These are phyloP conservation scores for Globisporangium carolinianum DNA, from an alignment of 352 stramenopile species.

Conservation along the genomic window DNA sequence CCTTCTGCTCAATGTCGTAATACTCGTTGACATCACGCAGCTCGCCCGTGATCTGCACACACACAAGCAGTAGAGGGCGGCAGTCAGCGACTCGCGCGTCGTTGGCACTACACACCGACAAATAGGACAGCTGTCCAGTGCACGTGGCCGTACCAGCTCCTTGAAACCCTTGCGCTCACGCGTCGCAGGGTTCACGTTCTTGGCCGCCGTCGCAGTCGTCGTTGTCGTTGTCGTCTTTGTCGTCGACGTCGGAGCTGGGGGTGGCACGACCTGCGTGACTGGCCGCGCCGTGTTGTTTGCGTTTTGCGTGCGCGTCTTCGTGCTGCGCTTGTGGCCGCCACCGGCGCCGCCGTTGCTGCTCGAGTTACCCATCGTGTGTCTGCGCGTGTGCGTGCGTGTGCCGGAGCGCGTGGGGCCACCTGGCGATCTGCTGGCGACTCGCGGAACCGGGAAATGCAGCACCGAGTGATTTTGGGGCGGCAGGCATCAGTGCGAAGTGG, in stretches of 20 bases:
- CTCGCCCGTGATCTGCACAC: slow-evolving; percentile 68
- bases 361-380: slow-evolving; percentile 56
- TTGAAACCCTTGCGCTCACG: slow-evolving; percentile 61
- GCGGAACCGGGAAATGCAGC: neutral
- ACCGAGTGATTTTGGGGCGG: too few species aligned
- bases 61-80: too few species aligned
- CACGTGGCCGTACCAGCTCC: slow-evolving; percentile 42
- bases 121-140: too few species aligned
- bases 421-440: neutral
- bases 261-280: slow-evolving; percentile 1
- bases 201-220: slow-evolving; percentile 12
- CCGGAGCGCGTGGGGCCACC: neutral
- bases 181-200: slow-evolving; percentile 30
- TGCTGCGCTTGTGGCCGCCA: slow-evolving; percentile 13
- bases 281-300: slow-evolving; percentile 28
- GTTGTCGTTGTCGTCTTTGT: slow-evolving; percentile 13
- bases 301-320: slow-evolving; percentile 25
- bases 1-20: slow-evolving; percentile 87
- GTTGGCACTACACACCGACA: too few species aligned
- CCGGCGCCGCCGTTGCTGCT: slow-evolving; percentile 34
- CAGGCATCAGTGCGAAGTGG: too few species aligned
- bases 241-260: slow-evolving; percentile 7
- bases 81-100: too few species aligned
- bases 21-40: slow-evolving; percentile 78
- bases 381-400: neutral